phyloP scores from a whole-genome alignment of 441 rosid species.

The Adansonia madagascariensis region DNA sequence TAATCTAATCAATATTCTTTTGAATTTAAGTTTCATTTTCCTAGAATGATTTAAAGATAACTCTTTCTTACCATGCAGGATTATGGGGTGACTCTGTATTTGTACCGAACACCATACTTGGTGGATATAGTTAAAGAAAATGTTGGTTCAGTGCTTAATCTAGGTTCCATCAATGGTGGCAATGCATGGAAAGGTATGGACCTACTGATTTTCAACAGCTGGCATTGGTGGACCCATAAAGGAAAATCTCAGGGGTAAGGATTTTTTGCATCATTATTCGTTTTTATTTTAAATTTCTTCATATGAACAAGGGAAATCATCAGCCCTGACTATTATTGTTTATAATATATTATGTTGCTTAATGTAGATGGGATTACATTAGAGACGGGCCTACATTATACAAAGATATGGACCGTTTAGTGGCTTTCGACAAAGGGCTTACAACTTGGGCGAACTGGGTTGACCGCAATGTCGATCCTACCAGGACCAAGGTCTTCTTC shows the following conservation, averaged over 20 bases:
- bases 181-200: slow-evolving; percentile 67
- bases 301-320: not conserved
- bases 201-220: slow-evolving; percentile 63
- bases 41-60: not conserved
- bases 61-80: slow-evolving; percentile 40
- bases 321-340: not conserved
- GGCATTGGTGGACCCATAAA: slow-evolving; percentile 83
- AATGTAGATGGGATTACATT: slow-evolving; percentile 64
- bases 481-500: slow-evolving; percentile 60
- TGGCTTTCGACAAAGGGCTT: slow-evolving; percentile 59
- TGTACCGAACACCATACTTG: slow-evolving; percentile 67
- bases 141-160: slow-evolving; percentile 54
- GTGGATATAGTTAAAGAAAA: slow-evolving; percentile 59
- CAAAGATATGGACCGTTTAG: slow-evolving; percentile 65
- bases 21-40: not conserved
- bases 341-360: not conserved
- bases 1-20: not conserved
- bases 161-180: slow-evolving; percentile 55
- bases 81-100: slow-evolving; percentile 53
- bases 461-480: slow-evolving; percentile 50
- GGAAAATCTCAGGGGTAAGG: slow-evolving; percentile 54
- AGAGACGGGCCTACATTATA: slow-evolving; percentile 44
- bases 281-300: not conserved
- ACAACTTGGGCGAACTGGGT: slow-evolving; percentile 71
- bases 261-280: not conserved